Evolutionary conservation across 2,329 filamentous ascomycete species (phyloP), one percentile per base, ranked within the genome.

Genomic region (Ceratocystis alfenasii): DNA sequence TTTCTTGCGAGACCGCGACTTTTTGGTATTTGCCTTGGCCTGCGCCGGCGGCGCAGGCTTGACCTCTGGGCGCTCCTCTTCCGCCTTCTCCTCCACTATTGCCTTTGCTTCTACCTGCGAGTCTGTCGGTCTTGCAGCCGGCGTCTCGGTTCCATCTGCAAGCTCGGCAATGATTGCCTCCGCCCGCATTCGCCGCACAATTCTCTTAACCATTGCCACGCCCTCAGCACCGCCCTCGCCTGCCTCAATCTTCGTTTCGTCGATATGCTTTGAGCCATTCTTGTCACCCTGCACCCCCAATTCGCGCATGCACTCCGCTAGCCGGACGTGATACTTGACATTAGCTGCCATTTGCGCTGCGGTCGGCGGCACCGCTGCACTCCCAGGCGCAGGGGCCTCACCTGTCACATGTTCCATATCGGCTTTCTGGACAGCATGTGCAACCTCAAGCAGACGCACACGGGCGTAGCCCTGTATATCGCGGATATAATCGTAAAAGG

Each of bases 391-490:
- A 2, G 66, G 64, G 69, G 76, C 73, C 67, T 79, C 75, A 68
- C 78, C 76, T 69, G 78, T 80, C 45, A 79, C 76, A 48, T 78
- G 76, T 64, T 81, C 78, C 72, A 82, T 79, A 70, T 87, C 81
- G 70, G 80, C 79, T 65, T 80, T 77, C 69, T 85, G 79, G 62
- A 86, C 76, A 63, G 85, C 81, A 67, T 83, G 78, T 28, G 89
- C 89, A 65, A 82, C 79, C 71, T 89, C 81, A 48, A 80, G 80
- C 68, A 96, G 76, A 65, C 90, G 80, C 66, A 85, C 83, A 65
- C 90, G 84, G 5, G 86, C 86, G 68, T 83, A 83, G 46, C 91
- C 89, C 76, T 92, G 87, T 66, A 96, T 76, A 63, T 90, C 90
- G 67, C 82, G 79, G 69, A 96, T 83, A 76, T 96, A 97, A 63